Conservation (phyloP, 345 rosid genomes). For the Moringa oleifera region DNA sequence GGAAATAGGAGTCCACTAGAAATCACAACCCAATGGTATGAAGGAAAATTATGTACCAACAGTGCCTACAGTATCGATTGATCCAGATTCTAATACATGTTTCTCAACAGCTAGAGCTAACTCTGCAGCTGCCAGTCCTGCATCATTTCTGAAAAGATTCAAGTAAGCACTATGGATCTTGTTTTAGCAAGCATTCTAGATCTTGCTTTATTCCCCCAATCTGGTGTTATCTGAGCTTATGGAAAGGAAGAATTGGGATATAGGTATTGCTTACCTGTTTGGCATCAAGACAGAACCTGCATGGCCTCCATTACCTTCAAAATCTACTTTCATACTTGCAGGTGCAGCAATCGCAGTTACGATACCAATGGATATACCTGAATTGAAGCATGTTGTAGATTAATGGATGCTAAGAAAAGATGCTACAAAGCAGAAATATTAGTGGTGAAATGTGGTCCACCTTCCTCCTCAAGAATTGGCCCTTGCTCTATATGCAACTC, state of each 20-base stretch:
- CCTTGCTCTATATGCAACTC: constrained; percentile 99
- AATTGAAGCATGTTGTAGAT: constrained; percentile 12
- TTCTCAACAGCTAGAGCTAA: constrained; percentile 86
- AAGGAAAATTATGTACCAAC: constrained; percentile 50
- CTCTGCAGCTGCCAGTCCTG: constrained; percentile 96
- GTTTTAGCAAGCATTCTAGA: too few relatives aligned
- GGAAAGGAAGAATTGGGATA: background rate
- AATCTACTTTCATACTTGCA: constrained; percentile 86
- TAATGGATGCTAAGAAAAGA: background rate
- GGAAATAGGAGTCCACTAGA: too few relatives aligned
- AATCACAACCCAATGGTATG: background rate
- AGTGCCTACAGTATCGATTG: constrained; percentile 91
- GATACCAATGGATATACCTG: constrained; percentile 76
- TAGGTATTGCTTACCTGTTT: constrained; percentile 40
- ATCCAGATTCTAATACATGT: constrained; percentile 79
- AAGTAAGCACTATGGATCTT: background rate
- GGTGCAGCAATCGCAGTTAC: constrained; percentile 98
- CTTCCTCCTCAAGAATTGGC: constrained; percentile 83
- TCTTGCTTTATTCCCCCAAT: background rate
- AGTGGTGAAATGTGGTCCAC: constrained; percentile 26
- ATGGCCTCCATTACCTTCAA: constrained; percentile 94
- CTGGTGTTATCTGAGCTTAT: background rate
- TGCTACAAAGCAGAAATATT: background rate
- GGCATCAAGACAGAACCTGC: constrained; percentile 98
- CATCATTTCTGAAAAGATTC: constrained; percentile 61